These are phyloP conservation scores for Bipolaris oryzae DNA, from an alignment of 2,329 filamentous ascomycete genomes.

Conservation along the genomic window DNA sequence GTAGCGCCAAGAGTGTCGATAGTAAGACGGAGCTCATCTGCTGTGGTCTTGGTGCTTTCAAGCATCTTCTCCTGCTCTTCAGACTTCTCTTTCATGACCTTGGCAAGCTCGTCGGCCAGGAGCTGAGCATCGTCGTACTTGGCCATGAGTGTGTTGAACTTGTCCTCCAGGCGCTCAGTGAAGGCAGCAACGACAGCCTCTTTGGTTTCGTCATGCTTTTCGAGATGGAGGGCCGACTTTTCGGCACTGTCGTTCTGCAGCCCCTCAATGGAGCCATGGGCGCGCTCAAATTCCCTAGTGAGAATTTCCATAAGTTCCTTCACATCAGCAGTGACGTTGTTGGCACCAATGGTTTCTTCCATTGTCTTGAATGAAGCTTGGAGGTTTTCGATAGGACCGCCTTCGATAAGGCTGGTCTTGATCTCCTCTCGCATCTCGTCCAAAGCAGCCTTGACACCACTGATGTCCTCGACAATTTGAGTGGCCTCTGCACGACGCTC, in stretches of 20 bases:
- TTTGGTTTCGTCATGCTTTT: conserved; percentile 66
- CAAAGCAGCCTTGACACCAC: conserved; percentile 77
- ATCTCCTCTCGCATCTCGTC: conserved; percentile 79
- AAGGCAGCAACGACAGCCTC: conserved; percentile 61
- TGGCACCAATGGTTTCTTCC: conserved; percentile 67
- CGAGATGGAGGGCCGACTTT: conserved; percentile 59
- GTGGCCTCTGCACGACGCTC: conserved; percentile 84
- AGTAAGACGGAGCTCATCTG: conserved; percentile 85
- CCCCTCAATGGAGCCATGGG: conserved; percentile 77
- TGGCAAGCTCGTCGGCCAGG: conserved; percentile 73
- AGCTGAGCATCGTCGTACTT: conserved; percentile 89
- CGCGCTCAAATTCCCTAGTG: conserved; percentile 85
- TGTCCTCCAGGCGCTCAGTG: conserved; percentile 70
- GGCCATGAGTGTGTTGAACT: conserved; percentile 77
- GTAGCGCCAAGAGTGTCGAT: conserved; percentile 80
- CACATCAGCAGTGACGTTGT: conserved; percentile 54
- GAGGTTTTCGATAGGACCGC: conserved; percentile 66
- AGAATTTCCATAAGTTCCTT: conserved; percentile 73
- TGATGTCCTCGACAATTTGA: conserved; percentile 76
- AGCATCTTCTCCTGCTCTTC: conserved; percentile 75
- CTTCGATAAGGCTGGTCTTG: conserved; percentile 76
- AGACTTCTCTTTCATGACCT: conserved; percentile 74
- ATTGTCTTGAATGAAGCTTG: conserved; percentile 69
- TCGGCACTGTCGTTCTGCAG: conserved; percentile 79
- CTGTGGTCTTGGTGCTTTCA: conserved; percentile 74